Conservation (phyloP, 202 grass and related monocot genomes). For the Carex arenaria region DNA sequence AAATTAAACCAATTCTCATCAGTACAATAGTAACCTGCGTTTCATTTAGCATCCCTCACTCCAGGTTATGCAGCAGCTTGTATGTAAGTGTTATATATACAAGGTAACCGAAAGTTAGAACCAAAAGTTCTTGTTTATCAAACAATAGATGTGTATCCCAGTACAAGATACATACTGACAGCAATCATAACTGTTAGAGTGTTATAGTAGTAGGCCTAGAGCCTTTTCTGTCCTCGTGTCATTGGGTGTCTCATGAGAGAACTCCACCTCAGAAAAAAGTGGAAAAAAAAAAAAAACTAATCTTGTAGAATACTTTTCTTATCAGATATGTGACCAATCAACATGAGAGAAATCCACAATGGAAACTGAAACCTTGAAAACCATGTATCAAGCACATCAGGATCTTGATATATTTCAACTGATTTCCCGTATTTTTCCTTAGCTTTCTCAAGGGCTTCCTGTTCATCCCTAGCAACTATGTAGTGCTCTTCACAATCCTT, state of each 20-base stretch:
- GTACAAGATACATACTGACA: not conserved
- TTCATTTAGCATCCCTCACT: slow-evolving; percentile 16
- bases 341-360: slow-evolving; percentile 1
- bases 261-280: not conserved
- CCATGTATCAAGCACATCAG: slow-evolving; percentile 97
- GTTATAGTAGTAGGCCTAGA: not conserved
- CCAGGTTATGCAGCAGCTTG: slow-evolving; percentile 11
- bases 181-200: not conserved
- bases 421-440: slow-evolving; percentile 80
- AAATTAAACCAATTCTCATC: slow-evolving; percentile 39
- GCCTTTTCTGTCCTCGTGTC: not conserved
- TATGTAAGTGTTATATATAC: not conserved
- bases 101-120: not conserved
- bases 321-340: not conserved
- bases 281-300: not conserved
- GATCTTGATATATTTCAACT: slow-evolving; percentile 97
- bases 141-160: not conserved
- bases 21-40: slow-evolving; percentile 21
- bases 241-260: not conserved
- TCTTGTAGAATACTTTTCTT: not conserved
- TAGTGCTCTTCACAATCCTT: slow-evolving; percentile 89
- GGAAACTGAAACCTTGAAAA: slow-evolving; percentile 79
- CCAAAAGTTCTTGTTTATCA: not conserved
- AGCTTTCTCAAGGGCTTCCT: slow-evolving; percentile 77
- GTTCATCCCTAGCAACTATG: slow-evolving; percentile 76